Percentiles rank a stretch among this genome's conserved stretches.
phyloP scores from a whole-genome alignment of 139 green algal genomes.

The Coelastrella sp. region DNA sequence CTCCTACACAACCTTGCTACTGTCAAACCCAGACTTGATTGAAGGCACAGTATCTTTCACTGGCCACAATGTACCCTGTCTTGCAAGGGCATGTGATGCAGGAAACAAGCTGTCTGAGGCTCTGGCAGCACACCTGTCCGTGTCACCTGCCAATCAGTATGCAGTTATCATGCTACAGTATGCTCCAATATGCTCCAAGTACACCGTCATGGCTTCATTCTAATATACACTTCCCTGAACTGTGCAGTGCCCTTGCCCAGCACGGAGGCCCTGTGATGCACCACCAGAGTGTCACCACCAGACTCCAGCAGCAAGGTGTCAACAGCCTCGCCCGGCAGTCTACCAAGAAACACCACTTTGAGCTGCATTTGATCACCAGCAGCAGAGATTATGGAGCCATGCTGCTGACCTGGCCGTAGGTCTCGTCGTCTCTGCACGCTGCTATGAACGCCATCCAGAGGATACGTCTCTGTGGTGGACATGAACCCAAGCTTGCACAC shows the following conservation, averaged over 20 bases:
- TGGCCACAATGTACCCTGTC: too few relatives aligned
- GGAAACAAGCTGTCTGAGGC: too few relatives aligned
- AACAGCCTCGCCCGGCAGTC: not conserved
- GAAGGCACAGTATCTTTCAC: too few relatives aligned
- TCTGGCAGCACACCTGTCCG: too few relatives aligned
- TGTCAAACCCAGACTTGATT: too few relatives aligned
- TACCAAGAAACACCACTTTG: not conserved
- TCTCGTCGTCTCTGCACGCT: not conserved
- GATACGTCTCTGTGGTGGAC: constrained; percentile 22
- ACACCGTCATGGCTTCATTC: not conserved
- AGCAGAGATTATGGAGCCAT: constrained; percentile 3
- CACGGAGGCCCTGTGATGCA: constrained; percentile 8
- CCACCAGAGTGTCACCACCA: not conserved
- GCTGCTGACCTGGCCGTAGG: constrained; percentile 30
- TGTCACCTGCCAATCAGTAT: too few relatives aligned
- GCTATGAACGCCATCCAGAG: constrained; percentile 2
- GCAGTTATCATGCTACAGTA: too few relatives aligned
- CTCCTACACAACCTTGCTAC: too few relatives aligned
- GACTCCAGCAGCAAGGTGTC: constrained; percentile 27
- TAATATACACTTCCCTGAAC: constrained; percentile 28
- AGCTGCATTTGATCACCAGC: constrained; percentile 1
- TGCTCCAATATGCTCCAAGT: too few relatives aligned
- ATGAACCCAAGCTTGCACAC: constrained; percentile 32
- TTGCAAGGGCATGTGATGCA: too few relatives aligned
- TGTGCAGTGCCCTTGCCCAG: not conserved